Conservation (phyloP, 768 basidiomycete genomes). For the Boletus reticuloceps region DNA sequence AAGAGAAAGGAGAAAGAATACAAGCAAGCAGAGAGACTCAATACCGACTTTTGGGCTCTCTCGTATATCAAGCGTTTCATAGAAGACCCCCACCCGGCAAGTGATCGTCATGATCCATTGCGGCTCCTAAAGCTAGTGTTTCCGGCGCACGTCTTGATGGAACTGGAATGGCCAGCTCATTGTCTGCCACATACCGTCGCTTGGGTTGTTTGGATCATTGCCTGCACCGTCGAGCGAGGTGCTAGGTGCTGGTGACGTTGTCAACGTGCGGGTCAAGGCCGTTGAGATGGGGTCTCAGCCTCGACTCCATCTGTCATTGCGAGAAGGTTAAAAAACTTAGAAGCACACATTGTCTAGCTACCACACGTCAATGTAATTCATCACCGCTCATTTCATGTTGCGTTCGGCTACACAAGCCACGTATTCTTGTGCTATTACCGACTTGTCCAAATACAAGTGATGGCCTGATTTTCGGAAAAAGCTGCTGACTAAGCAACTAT, state of each 20-base stretch:
- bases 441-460: too few species aligned
- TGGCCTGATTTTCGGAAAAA: neutral
- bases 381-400: neutral
- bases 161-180: slow-evolving; percentile 4
- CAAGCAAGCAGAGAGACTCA: slow-evolving; percentile 30
- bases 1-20: slow-evolving; percentile 34
- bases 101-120: slow-evolving; percentile 28
- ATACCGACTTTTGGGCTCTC: slow-evolving; percentile 42
- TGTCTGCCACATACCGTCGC: slow-evolving; percentile 25
- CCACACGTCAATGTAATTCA: neutral
- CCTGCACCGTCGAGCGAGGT: slow-evolving; percentile 2
- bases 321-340: neutral
- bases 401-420: too few species aligned
- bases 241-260: slow-evolving; percentile 25
- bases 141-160: slow-evolving; percentile 18
- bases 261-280: slow-evolving; percentile 25
- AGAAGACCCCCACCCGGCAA: slow-evolving; percentile 19
- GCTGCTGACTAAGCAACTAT: slow-evolving; percentile 25
- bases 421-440: too few species aligned
- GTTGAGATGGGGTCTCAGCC: slow-evolving; percentile 32
- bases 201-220: slow-evolving; percentile 24
- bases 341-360: neutral
- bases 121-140: slow-evolving; percentile 26
- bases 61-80: slow-evolving; percentile 39
- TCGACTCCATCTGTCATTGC: slow-evolving; percentile 19